Evolutionary conservation across 768 basidiomycete species (phyloP), one percentile per base, ranked within the genome.

Genomic region (Dioszegia hungarica): DNA sequence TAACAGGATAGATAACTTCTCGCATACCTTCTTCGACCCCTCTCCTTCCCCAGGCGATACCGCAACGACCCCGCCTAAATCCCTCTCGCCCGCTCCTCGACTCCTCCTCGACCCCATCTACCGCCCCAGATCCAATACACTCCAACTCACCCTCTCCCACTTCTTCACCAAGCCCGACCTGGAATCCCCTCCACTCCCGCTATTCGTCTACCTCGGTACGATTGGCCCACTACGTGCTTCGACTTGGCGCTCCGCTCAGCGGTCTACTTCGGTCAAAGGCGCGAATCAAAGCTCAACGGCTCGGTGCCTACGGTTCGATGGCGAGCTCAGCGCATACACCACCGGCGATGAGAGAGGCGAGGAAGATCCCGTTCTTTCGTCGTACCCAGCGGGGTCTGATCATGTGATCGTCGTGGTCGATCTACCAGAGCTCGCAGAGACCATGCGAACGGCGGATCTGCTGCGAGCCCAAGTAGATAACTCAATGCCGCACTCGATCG

Each of bases 41-140:
- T 5, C 0, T n/a, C 14, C 40, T 62, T 14, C 84, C 88, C 65
- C 89, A 85, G 70, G 40, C 43, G n/a, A 39, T 40, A 20, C 45
- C 56, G 12, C 34, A 79, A 48, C 84, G 88, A 68, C 87, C 89
- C 46, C n/a, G n/a, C n/a, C n/a, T n/a, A 84, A 85, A 67, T 85
- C 89, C 22, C 88, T 95, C 62, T 91, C 91, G 0, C 90, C 92
- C 1, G 89, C 92, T 77, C 92, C 92, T 0, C 89, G 87, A 5
- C 77, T 93, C 15, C 87, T 90, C 72, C 86, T 86, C 9, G 80
- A 87, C 6, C 92, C 91, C 2, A 79, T 80, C 40, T 89, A 89
- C 73, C 83, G 85, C 33, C 84, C 84, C 22, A 77, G 81, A 37
- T 82, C 82, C 59, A 86, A 91, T 75, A 84, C 84, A 0, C 80